Evolutionary conservation across 1,139 yeast species (phyloP).

Genomic region (Blastobotrys persicus): DNA sequence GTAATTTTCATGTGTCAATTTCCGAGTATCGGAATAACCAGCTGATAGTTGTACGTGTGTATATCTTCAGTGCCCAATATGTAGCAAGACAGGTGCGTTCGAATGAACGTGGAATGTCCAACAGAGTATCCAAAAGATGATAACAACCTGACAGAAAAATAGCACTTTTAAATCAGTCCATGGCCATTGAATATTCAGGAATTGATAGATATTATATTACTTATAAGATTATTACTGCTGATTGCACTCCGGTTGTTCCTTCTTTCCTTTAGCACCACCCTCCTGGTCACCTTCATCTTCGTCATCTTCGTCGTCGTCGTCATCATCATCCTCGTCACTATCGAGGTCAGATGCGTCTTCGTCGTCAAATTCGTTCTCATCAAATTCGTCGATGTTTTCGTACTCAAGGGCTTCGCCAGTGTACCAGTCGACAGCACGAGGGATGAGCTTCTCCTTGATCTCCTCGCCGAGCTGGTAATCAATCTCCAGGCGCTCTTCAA

Average conservation of each 20-base stretch:
- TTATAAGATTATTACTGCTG: constrained; percentile 44
- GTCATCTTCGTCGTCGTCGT: constrained; percentile 50
- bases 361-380: constrained; percentile 47
- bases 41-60: no score
- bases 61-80: no score
- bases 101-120: no score
- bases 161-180: no score
- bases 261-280: constrained; percentile 32
- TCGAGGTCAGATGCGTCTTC: constrained; percentile 58
- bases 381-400: constrained; percentile 46
- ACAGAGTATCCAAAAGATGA: no score
- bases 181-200: no score
- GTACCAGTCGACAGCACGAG: constrained; percentile 97
- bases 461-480: constrained; percentile 97
- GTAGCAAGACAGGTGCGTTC: no score
- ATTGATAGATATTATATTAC: constrained; percentile 6
- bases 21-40: no score
- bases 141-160: no score
- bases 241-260: constrained; percentile 81
- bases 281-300: constrained; percentile 43
- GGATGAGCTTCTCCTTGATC: constrained; percentile 90
- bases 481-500: constrained; percentile 81
- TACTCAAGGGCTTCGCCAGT: constrained; percentile 90
- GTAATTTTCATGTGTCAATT: no score
- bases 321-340: constrained; percentile 48